Evolutionary conservation across 768 basidiomycete species (phyloP).

Genomic region (Pleurotus tuoliensis): DNA sequence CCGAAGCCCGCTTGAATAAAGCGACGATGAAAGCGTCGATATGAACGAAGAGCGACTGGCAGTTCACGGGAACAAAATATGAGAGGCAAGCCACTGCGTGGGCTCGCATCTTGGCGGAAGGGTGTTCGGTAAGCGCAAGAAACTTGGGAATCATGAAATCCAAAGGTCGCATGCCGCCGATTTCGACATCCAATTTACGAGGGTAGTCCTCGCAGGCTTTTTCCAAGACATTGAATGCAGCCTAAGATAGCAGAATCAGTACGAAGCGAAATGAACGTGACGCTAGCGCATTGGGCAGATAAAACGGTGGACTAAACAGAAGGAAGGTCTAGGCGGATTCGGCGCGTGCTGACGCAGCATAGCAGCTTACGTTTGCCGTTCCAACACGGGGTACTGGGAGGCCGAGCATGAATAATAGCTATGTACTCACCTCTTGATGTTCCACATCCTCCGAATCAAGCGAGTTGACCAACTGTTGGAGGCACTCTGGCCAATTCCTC

Average conservation of each 20-base stretch:
- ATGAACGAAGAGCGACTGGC: slow-evolving; percentile 84
- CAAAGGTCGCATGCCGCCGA: slow-evolving; percentile 88
- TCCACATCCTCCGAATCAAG: slow-evolving; percentile 73
- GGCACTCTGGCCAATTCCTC: slow-evolving; percentile 92
- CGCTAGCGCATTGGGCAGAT: slow-evolving; percentile 8
- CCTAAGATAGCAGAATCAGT: slow-evolving; percentile 36
- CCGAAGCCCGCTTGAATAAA: slow-evolving; percentile 92
- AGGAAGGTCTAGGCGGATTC: background rate
- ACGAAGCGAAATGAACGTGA: slow-evolving; percentile 10
- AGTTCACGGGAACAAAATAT: slow-evolving; percentile 85
- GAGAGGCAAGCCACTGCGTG: slow-evolving; percentile 94
- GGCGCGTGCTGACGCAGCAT: slow-evolving; percentile 2
- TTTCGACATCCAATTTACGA: slow-evolving; percentile 89
- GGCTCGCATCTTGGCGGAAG: slow-evolving; percentile 83
- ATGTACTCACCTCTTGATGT: slow-evolving; percentile 78
- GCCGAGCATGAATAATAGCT: slow-evolving; percentile 5
- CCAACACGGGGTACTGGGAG: background rate
- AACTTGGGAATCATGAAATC: slow-evolving; percentile 98
- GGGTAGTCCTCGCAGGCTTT: slow-evolving; percentile 98
- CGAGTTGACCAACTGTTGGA: slow-evolving; percentile 77
- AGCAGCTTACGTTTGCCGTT: slow-evolving; percentile 1
- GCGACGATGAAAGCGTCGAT: slow-evolving; percentile 92
- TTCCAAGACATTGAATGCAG: slow-evolving; percentile 89
- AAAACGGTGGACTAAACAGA: background rate
- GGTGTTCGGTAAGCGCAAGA: slow-evolving; percentile 82